A percentile compares a stretch with the other conserved stretches of the same genome.
Evolutionary conservation across 192 early-diverging fungal genomes (phyloP).

Genomic region (Coemansia sp.): DNA sequence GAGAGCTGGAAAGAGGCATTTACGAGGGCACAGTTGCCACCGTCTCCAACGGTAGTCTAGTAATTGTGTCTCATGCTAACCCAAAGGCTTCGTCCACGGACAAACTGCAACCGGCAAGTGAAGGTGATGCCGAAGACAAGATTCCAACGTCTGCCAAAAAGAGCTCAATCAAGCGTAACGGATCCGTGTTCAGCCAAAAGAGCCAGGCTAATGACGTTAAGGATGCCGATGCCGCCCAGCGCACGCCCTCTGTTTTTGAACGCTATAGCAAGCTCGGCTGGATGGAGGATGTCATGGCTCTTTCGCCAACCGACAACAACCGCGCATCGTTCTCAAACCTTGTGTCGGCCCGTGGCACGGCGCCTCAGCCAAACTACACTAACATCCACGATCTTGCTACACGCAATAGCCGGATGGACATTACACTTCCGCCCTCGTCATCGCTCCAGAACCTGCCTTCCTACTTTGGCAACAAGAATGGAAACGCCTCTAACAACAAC

Average conservation of each 20-base stretch:
- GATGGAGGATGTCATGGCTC: constrained; percentile 52
- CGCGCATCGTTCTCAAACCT: constrained; percentile 34
- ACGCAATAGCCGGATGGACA: constrained; percentile 37
- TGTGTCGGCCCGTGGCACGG: neutral
- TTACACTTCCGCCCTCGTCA: constrained; percentile 2
- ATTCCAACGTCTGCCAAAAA: neutral
- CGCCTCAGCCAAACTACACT: constrained; percentile 16
- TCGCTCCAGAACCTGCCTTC: constrained; percentile 20
- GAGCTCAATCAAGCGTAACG: neutral
- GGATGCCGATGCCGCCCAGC: neutral
- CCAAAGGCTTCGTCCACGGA: neutral
- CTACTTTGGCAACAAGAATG: constrained; percentile 6
- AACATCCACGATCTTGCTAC: constrained; percentile 39
- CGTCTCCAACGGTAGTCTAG: neutral
- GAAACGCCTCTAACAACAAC: neutral
- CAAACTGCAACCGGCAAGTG: no score
- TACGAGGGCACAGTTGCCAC: constrained; percentile 4
- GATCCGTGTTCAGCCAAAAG: neutral
- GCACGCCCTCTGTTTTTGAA: constrained; percentile 29
- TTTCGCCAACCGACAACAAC: constrained; percentile 38
- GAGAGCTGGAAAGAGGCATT: neutral
- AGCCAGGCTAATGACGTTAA: neutral
- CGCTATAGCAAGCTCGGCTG: constrained; percentile 38
- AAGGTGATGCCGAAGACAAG: neutral
- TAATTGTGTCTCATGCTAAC: constrained; percentile 3